These are phyloP conservation scores for Helicocarpus griseus DNA, from an alignment of 2,329 filamentous ascomycete genomes.

Conservation along the genomic window DNA sequence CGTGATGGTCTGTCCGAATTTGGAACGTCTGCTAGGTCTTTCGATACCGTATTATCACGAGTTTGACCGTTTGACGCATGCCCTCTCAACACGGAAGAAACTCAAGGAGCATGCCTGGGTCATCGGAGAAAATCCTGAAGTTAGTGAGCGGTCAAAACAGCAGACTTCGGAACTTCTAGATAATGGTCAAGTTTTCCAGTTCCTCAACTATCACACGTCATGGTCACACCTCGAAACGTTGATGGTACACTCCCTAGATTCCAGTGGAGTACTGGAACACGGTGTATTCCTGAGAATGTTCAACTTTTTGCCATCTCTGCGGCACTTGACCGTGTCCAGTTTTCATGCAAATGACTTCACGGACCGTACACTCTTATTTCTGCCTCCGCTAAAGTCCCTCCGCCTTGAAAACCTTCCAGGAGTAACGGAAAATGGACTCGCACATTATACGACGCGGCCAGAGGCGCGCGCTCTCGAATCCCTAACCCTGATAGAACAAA, in stretches of 20 bases:
- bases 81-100: conserved; percentile 44
- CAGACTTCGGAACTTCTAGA: conserved; percentile 33
- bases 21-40: conserved; percentile 47
- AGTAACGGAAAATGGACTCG: conserved; percentile 46
- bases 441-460: conserved; percentile 40
- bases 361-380: conserved; percentile 43
- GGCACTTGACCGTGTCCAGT: conserved; percentile 45
- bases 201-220: conserved; percentile 44
- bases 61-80: conserved; percentile 46
- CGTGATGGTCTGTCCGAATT: conserved; percentile 49
- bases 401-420: conserved; percentile 47
- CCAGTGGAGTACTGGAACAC: conserved; percentile 40
- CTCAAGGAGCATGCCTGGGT: conserved; percentile 49
- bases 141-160: conserved; percentile 25
- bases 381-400: conserved; percentile 44
- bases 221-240: conserved; percentile 46
- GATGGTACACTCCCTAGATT: conserved; percentile 39
- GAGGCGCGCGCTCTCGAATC: conserved; percentile 36
- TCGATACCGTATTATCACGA: conserved; percentile 43
- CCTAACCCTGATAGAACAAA: conserved; percentile 44
- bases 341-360: conserved; percentile 47
- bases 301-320: conserved; percentile 42
- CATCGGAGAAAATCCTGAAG: conserved; percentile 37
- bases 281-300: conserved; percentile 46
- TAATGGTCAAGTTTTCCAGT: conserved; percentile 39